Conservation (phyloP, 805 yeast genomes). For the Candida chauliodis region DNA sequence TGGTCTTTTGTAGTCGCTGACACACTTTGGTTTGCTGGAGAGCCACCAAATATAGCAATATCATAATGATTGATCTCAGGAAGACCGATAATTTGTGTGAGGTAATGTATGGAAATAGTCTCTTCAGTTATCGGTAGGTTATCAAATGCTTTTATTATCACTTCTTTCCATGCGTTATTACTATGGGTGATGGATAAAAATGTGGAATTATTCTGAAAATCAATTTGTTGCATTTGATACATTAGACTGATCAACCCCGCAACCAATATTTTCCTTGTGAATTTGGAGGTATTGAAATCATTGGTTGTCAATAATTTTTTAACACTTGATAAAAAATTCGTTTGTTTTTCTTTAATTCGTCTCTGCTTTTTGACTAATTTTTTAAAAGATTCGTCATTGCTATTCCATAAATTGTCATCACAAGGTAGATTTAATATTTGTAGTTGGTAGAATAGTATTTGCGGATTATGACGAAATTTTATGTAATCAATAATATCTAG, state of each 20-base stretch:
- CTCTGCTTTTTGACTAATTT: constrained; percentile 35
- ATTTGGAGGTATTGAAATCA: constrained; percentile 27
- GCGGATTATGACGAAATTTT: constrained; percentile 69
- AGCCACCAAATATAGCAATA: constrained; percentile 75
- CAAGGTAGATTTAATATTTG: constrained; percentile 41
- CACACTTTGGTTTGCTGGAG: constrained; percentile 69
- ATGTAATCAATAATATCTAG: constrained; percentile 77
- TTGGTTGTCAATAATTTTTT: constrained; percentile 48
- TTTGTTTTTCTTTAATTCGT: constrained; percentile 16
- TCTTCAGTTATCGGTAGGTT: constrained; percentile 19
- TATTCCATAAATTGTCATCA: constrained; percentile 41
- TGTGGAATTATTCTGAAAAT: constrained; percentile 44
- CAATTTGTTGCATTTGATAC: constrained; percentile 29
- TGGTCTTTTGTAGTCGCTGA: constrained; percentile 34
- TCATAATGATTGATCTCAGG: constrained; percentile 73
- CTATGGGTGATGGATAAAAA: constrained; percentile 21
- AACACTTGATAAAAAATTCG: constrained; percentile 51
- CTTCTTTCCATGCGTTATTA: constrained; percentile 65
- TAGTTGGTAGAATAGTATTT: constrained; percentile 34
- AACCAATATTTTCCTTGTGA: constrained; percentile 56
- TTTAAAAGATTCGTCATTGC: constrained; percentile 36
- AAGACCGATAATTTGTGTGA: constrained; percentile 61
- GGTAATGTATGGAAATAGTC: constrained; percentile 31
- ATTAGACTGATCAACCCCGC: constrained; percentile 25
- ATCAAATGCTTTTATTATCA: constrained; percentile 66